Evolutionary conservation across 225 moss, liverwort and hornwort genomes (phyloP).

Genomic region (Pseudoscleropodium purum): DNA sequence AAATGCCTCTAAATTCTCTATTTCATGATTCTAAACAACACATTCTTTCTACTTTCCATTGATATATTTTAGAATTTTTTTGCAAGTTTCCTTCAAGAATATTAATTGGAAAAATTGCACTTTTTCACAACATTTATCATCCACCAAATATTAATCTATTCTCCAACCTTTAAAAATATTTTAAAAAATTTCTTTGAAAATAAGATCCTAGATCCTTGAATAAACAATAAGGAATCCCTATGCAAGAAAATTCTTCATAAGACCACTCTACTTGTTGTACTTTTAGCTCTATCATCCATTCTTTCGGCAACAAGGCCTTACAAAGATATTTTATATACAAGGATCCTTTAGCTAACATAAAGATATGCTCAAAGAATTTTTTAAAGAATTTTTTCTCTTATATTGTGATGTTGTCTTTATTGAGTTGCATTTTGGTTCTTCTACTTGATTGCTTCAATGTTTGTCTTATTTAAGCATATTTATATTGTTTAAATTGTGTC

Average conservation of each 20-base stretch:
- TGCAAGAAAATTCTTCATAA: accelerated
- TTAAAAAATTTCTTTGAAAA: background rate
- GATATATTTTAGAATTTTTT: background rate
- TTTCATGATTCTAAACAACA: background rate
- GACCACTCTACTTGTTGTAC: accelerated
- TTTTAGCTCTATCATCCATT: accelerated
- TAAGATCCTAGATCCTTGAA: background rate
- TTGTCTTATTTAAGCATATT: background rate
- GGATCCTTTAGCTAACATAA: accelerated
- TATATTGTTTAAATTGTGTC: too few species aligned
- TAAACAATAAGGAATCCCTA: accelerated
- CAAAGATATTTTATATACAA: background rate
- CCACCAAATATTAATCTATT: background rate
- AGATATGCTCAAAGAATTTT: background rate
- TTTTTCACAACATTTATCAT: background rate
- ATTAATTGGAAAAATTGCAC: background rate
- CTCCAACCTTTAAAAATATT: too few species aligned
- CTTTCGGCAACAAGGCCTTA: accelerated
- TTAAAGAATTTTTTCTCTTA: background rate
- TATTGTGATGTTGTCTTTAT: background rate
- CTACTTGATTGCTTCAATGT: background rate
- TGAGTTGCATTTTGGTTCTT: background rate
- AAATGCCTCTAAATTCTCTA: background rate
- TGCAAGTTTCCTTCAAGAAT: background rate
- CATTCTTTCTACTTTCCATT: background rate